Percentiles rank a stretch among this genome's conserved stretches.
These are phyloP conservation scores for Microdochium paspali DNA, from an alignment of 2,329 filamentous ascomycete genomes.

Conservation along the genomic window DNA sequence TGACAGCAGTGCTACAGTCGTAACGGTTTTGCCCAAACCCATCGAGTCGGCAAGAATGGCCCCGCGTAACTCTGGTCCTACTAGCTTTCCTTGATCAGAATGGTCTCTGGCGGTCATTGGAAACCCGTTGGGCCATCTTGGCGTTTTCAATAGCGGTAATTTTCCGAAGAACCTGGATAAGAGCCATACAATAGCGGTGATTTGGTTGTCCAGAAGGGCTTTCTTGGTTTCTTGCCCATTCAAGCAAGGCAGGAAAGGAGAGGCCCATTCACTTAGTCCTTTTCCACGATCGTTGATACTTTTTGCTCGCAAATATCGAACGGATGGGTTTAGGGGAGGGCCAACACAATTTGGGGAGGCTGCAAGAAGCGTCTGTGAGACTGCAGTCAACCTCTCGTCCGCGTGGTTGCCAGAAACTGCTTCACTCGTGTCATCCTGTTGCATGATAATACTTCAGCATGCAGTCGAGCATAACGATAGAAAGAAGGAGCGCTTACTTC, in stretches of 20 bases:
- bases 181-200: slow-evolving; percentile 19
- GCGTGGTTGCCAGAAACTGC: not conserved
- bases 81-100: slow-evolving; percentile 7
- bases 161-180: slow-evolving; percentile 14
- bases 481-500: too few species aligned
- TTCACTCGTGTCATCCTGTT: not conserved
- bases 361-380: not conserved
- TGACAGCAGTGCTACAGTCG: slow-evolving; percentile 10
- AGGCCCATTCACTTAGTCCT: not conserved
- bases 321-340: not conserved
- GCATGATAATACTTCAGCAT: not conserved
- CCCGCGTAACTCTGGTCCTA: slow-evolving; percentile 13
- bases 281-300: not conserved
- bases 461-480: too few species aligned
- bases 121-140: not conserved
- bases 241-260: not conserved
- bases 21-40: slow-evolving; percentile 18
- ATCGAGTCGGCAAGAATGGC: slow-evolving; percentile 18
- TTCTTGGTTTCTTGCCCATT: not conserved
- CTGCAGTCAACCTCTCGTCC: not conserved
- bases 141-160: slow-evolving; percentile 8
- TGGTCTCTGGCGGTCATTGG: slow-evolving; percentile 1
- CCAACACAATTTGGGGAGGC: not conserved
- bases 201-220: slow-evolving; percentile 15
- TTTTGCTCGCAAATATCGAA: not conserved